Base-by-base conservation (phyloP, 1,284 basidiomycete genomes). In the Boletus smithii region DNA sequence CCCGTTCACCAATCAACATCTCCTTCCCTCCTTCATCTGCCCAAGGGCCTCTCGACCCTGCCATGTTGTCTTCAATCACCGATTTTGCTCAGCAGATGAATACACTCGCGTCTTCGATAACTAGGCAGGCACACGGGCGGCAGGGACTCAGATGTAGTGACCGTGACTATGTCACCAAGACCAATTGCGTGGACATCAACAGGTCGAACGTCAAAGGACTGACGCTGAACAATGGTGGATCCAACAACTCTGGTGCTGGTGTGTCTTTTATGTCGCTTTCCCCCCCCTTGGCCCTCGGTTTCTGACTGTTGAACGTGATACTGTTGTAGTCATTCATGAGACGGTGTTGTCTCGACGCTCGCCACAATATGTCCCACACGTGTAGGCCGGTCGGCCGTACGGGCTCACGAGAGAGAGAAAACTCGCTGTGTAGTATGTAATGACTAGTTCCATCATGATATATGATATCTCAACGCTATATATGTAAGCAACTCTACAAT, bases 191-290 rank as follows among this genome's bases (percentile, higher is more conserved):
- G 5, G 43, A 50, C 1, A 16, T 56, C 10, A 29, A 0, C 0
- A 7, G 2, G 17, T 50, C 60, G 7, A 44, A 3, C 5, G 47
- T 32, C 7, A 40, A 45, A 0, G 60, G 60, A 29, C 0, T 50
- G 5, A 59, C 55, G 3, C 1, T 62, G 26, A 55, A 60, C 26
- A 50, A 46, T 32, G 45, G 45, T 16, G 45, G 45, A 27, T 5
- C 7, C 18, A 23, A 50, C 0, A 43, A 46, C 8, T 18, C 44
- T 11, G 60, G 57, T 18, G 42, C 52, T 29, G 52, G 57, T 62
- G 10, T 34, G 55, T 48, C 49, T 45, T 22, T 16, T 5, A 5
- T 36, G 5, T n/a, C 18, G 1, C 23, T 24, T 23, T 35, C 24
- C 20, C 8, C 14, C 13, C 27, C 13, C 5, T 14, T n/a, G n/a